phyloP scores from a whole-genome alignment of 768 basidiomycete genomes.

The Hypholoma sublateritium region DNA sequence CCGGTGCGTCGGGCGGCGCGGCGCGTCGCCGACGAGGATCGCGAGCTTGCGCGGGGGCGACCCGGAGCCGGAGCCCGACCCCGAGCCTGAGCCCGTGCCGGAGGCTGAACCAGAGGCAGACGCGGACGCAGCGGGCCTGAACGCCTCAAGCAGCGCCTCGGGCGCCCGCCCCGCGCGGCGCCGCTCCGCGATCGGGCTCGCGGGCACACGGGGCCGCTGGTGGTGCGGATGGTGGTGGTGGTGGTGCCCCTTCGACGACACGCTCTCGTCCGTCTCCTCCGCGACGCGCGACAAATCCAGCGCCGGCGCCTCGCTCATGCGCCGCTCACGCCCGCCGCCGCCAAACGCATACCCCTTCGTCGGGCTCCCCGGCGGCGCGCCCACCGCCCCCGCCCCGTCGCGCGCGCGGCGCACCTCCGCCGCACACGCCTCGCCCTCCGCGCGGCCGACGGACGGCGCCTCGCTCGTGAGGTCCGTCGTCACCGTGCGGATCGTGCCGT shows the following conservation, averaged over 20 bases:
- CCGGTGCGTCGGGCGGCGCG: constrained; percentile 62
- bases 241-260: constrained; percentile 29
- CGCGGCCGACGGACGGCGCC: constrained; percentile 65
- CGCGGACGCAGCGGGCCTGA: constrained; percentile 22
- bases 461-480: constrained; percentile 84
- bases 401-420: constrained; percentile 46
- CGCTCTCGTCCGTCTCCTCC: constrained; percentile 69
- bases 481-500: constrained; percentile 78
- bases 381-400: neutral
- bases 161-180: constrained; percentile 46
- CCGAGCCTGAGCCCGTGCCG: constrained; percentile 20
- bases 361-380: constrained; percentile 13
- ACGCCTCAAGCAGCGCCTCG: constrained; percentile 72
- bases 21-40: constrained; percentile 49
- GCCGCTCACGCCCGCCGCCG: constrained; percentile 48
- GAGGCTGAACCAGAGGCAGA: neutral
- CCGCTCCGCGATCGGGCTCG: constrained; percentile 21
- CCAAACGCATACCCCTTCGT: neutral
- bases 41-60: constrained; percentile 58
- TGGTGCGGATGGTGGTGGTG: neutral
- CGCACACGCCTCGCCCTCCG: constrained; percentile 62
- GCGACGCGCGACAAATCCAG: constrained; percentile 67
- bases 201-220: constrained; percentile 10
- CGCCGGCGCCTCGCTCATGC: constrained; percentile 59
- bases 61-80: constrained; percentile 22